Evolutionary conservation across 495 filamentous ascomycete genomes (phyloP).

Genomic region (Neurospora intermedia): DNA sequence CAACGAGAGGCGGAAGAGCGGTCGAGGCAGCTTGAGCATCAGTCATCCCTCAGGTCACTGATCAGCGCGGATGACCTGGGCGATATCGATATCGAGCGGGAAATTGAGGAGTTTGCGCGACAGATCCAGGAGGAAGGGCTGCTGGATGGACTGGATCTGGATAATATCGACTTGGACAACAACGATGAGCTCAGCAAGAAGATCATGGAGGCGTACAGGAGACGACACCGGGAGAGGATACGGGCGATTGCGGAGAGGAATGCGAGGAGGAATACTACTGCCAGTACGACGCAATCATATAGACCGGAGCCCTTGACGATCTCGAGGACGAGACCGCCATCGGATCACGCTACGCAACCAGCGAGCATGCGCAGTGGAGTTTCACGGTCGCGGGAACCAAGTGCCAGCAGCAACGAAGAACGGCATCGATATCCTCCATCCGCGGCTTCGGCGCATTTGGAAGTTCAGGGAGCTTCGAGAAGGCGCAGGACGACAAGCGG

Average conservation of each 20-base stretch:
- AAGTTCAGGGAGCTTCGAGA: conserved; percentile 31
- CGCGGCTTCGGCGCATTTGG: conserved; percentile 28
- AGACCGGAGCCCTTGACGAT: conserved; percentile 16
- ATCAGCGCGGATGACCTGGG: conserved; percentile 68
- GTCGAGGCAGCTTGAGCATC: conserved; percentile 57
- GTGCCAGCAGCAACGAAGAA: conserved; percentile 25
- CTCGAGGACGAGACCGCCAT: conserved; percentile 17
- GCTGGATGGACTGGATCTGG: conserved; percentile 73
- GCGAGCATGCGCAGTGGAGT: conserved; percentile 26
- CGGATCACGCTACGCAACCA: conserved; percentile 20
- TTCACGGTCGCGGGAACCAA: conserved; percentile 30
- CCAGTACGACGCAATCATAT: conserved; percentile 14
- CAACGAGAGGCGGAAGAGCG: conserved; percentile 29
- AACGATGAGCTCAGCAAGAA: conserved; percentile 82
- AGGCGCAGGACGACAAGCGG: conserved; percentile 32
- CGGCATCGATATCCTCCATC: conserved; percentile 37
- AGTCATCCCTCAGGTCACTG: conserved; percentile 74
- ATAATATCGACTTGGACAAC: conserved; percentile 62
- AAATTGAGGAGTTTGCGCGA: conserved; percentile 69
- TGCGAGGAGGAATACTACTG: conserved; percentile 32
- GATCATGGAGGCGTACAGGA: conserved; percentile 77
- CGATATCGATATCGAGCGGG: conserved; percentile 54
- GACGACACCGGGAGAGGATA: conserved; percentile 49
- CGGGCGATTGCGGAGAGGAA: conserved; percentile 15
- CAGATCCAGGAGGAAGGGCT: conserved; percentile 85